A percentile compares a stretch with the other conserved stretches of the same genome.
These are phyloP conservation scores for Globisporangium carolinianum DNA, from an alignment of 352 stramenopile genomes.

Conservation along the genomic window DNA sequence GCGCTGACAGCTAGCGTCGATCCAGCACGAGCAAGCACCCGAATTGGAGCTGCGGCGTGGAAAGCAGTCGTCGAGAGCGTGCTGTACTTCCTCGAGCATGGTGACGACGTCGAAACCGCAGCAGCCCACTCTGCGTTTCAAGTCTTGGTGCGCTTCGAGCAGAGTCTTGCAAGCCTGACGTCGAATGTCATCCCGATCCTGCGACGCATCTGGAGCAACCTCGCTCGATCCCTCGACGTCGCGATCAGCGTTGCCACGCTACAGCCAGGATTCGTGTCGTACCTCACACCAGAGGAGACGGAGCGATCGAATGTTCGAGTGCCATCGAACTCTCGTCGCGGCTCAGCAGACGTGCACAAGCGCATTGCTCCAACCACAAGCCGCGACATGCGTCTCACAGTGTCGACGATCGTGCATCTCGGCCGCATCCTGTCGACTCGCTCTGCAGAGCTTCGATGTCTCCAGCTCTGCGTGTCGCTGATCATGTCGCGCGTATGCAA, in stretches of 20 bases:
- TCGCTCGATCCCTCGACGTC: constrained; percentile 4
- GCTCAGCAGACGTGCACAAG: neutral
- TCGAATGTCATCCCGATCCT: constrained; percentile 2
- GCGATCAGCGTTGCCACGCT: neutral
- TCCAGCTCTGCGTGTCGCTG: constrained; percentile 8
- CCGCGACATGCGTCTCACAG: constrained; percentile 1
- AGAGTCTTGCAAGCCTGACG: neutral
- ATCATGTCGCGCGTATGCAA: constrained; percentile 7
- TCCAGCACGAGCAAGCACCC: neutral
- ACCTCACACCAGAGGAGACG: neutral
- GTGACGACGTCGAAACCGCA: neutral
- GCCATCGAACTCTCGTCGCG: neutral
- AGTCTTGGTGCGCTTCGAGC: constrained; percentile 1
- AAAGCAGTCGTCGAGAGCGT: constrained; percentile 7
- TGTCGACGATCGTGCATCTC: constrained; percentile 6
- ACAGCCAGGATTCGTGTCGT: constrained; percentile 1
- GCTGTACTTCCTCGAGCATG: constrained; percentile 11
- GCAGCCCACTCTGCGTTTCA: constrained; percentile 7
- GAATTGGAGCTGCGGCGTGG: neutral
- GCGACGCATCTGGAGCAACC: constrained; percentile 8
- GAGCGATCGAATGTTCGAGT: neutral
- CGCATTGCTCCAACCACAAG: neutral
- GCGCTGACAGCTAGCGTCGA: neutral
- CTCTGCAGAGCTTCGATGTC: neutral
- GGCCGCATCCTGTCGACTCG: neutral